A percentile compares a stretch with the other conserved stretches of the same genome.
Evolutionary conservation across 306 rosid species (phyloP).

Genomic region (Lupinus albus): DNA sequence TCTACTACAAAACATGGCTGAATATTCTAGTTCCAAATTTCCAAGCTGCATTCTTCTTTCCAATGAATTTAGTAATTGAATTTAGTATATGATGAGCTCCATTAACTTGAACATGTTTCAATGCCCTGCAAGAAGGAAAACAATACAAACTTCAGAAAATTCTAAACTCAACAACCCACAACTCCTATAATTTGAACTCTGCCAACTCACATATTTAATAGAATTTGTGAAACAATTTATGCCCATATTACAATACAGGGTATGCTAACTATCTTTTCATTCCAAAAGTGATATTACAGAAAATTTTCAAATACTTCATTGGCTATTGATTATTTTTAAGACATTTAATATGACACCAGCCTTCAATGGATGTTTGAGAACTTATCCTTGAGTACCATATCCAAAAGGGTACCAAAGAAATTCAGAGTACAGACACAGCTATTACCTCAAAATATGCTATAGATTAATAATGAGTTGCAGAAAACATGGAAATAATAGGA

Average conservation of each 20-base stretch:
- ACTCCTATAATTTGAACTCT: not conserved
- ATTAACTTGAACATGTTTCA: slow-evolving; percentile 48
- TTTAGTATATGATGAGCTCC: slow-evolving; percentile 41
- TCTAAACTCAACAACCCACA: slow-evolving; percentile 25
- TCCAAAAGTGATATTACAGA: no score
- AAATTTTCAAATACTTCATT: no score
- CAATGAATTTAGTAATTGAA: slow-evolving; percentile 47
- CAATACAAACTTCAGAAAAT: slow-evolving; percentile 50
- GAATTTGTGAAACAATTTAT: no score
- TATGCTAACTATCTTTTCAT: no score
- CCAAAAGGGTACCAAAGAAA: not conserved
- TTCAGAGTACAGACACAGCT: no score
- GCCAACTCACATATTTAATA: no score
- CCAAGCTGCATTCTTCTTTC: slow-evolving; percentile 44
- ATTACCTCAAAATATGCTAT: not conserved
- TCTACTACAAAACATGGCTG: slow-evolving; percentile 32
- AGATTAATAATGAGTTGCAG: slow-evolving; percentile 22
- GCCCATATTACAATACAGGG: no score
- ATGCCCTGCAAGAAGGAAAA: slow-evolving; percentile 69
- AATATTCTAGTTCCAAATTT: slow-evolving; percentile 46
- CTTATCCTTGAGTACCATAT: no score
- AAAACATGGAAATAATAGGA: slow-evolving; percentile 5
- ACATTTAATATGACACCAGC: no score
- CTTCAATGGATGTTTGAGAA: no score
- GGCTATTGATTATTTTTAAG: no score